Base-by-base conservation (phyloP, 2,329 filamentous ascomycete genomes). In the Penicillium sp. region DNA sequence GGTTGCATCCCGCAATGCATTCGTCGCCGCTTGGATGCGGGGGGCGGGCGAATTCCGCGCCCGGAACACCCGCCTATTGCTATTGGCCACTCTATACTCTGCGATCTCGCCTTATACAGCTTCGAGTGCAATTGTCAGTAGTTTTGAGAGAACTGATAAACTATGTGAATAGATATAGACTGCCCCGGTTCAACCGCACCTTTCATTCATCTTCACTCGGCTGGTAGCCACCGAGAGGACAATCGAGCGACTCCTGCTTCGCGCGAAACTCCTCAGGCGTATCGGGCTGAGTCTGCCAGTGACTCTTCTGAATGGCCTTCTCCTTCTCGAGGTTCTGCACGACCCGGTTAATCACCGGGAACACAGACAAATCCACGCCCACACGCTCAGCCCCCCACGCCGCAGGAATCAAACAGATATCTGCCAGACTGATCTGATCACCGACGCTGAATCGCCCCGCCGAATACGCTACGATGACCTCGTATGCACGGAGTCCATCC, bases 331-430 rank as follows among this genome's bases (percentile, higher is more conserved):
- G 41, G 28, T 64, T 66, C 30, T 66, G 65, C 36, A 68, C 70
- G 31, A 83, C 59, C 37, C 54, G 64, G 35, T 55, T 57, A 3
- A 80, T 63, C 1, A 65, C 69, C 2, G 75, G 75, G 44, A 74
- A 79, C n/a, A 50, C 36, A 8, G 53, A 51, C 33, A 83, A 33
- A 46, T 80, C 72, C 16, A 83, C 72, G 0, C 72, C 75, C 38
- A 74, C 76, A 15, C 76, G 64, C 59, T 76, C 61, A 0, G 79
- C 79, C 8, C 73, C 75, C 72, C 79, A 80, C 17, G 77, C 68
- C 0, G 78, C 78, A 3, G 80, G 79, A 37, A 80, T 58, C 15
- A 83, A 58, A 49, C 72, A 77, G 18, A 75, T 71, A 60, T 83
- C 80, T 3, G 80, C 80, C 50, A 83, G 45, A 0, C 74, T 79